Percentiles rank a stretch among this genome's conserved stretches.
phyloP scores from a whole-genome alignment of 2,329 filamentous ascomycete genomes.

The Cladophialophora exuberans region DNA sequence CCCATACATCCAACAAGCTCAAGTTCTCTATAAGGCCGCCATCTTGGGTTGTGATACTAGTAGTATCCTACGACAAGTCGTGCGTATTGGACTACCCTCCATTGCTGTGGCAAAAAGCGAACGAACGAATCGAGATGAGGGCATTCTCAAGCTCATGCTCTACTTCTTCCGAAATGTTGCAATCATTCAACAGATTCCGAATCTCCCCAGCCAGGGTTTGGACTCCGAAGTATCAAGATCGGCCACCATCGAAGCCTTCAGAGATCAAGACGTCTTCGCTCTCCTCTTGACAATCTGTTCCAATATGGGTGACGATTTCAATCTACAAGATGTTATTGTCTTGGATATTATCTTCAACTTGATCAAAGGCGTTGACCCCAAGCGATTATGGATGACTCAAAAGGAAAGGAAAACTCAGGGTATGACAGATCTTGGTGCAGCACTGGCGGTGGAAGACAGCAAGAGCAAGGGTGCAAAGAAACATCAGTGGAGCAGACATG shows the following conservation, averaged over 20 bases:
- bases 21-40: conserved; percentile 85
- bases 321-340: conserved; percentile 82
- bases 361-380: conserved; percentile 83
- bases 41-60: conserved; percentile 82
- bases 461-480: conserved; percentile 78
- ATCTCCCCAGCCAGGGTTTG: conserved; percentile 78
- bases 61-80: conserved; percentile 76
- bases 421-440: conserved; percentile 70
- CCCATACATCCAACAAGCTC: conserved; percentile 84
- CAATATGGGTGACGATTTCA: conserved; percentile 92
- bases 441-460: conserved; percentile 82
- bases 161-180: conserved; percentile 89
- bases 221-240: conserved; percentile 88
- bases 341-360: conserved; percentile 92
- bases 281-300: conserved; percentile 84
- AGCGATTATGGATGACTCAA: conserved; percentile 83
- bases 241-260: conserved; percentile 83
- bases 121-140: conserved; percentile 78
- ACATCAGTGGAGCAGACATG: conserved; percentile 82
- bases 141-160: conserved; percentile 86
- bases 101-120: conserved; percentile 80
- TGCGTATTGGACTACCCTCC: conserved; percentile 79
- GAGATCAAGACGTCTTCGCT: conserved; percentile 87
- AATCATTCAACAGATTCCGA: conserved; percentile 75
- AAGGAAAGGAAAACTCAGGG: conserved; percentile 70